Evolutionary conservation across 257 asterid species (phyloP).

Genomic region (Petunia axillaris): DNA sequence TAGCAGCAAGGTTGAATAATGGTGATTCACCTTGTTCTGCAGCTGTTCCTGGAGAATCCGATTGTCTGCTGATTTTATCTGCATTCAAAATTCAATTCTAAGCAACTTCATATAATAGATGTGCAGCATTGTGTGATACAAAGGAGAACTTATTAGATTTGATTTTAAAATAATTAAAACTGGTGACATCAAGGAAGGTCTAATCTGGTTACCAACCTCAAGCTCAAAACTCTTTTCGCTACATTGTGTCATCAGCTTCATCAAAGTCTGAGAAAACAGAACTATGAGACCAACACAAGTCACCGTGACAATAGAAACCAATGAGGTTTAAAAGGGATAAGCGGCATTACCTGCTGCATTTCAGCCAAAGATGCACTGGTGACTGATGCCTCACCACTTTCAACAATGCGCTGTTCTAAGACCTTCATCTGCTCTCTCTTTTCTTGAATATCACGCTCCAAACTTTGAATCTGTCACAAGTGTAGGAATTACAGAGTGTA

Average conservation of each 20-base stretch:
- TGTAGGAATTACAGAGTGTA: background rate
- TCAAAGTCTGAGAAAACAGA: constrained; percentile 58
- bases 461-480: constrained; percentile 63
- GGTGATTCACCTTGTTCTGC: constrained; percentile 66
- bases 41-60: constrained; percentile 95
- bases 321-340: constrained; percentile 23
- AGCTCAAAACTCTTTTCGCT: constrained; percentile 89
- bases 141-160: background rate
- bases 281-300: constrained; percentile 24
- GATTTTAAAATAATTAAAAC: constrained; percentile 18
- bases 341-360: constrained; percentile 82
- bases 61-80: constrained; percentile 93
- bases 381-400: constrained; percentile 82
- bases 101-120: constrained; percentile 33
- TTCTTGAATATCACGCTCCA: constrained; percentile 88
- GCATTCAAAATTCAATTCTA: constrained; percentile 43
- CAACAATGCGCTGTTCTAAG: constrained; percentile 83
- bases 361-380: constrained; percentile 80
- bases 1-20: background rate
- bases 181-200: constrained; percentile 11
- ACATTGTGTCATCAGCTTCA: constrained; percentile 80
- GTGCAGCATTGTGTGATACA: background rate
- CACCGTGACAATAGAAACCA: background rate
- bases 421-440: constrained; percentile 80
- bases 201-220: constrained; percentile 58